A percentile compares a stretch with the other conserved stretches of the same genome.
phyloP scores from a whole-genome alignment of 2,329 filamentous ascomycete species.

The Cladophialophora exuberans region DNA sequence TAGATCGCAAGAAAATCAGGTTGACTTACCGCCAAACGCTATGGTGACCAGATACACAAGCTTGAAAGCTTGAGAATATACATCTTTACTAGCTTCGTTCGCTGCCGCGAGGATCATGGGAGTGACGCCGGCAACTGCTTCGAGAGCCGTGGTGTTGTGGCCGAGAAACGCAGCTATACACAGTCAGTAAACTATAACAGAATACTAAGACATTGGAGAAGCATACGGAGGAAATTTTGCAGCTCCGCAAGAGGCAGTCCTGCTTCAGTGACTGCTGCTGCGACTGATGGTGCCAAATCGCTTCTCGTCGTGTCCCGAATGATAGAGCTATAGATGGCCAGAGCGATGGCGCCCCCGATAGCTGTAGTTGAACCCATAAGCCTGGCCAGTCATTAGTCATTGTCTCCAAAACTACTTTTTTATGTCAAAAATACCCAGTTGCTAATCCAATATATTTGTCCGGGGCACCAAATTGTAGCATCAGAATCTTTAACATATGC shows the following conservation, averaged over 20 bases:
- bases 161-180: neutral
- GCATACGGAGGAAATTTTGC: slow-evolving; percentile 8
- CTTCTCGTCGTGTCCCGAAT: neutral
- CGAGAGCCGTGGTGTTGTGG: neutral
- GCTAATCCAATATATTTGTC: slow-evolving; percentile 13
- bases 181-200: neutral
- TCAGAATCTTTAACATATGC: neutral
- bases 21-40: neutral
- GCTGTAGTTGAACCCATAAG: neutral
- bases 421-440: slow-evolving; percentile 2
- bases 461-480: slow-evolving; percentile 4
- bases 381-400: neutral
- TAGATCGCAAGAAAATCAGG: neutral
- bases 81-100: neutral
- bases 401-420: neutral
- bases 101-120: neutral
- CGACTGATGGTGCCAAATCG: slow-evolving; percentile 2
- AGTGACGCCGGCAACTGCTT: slow-evolving; percentile 3
- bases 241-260: slow-evolving; percentile 3
- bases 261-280: slow-evolving; percentile 3
- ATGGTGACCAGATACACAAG: slow-evolving; percentile 7
- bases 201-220: neutral
- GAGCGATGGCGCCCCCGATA: slow-evolving; percentile 2
- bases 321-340: neutral
- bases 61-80: slow-evolving; percentile 10